Evolutionary conservation across 805 yeast genomes (phyloP).

Genomic region (Nakazawaea anatomiae): DNA sequence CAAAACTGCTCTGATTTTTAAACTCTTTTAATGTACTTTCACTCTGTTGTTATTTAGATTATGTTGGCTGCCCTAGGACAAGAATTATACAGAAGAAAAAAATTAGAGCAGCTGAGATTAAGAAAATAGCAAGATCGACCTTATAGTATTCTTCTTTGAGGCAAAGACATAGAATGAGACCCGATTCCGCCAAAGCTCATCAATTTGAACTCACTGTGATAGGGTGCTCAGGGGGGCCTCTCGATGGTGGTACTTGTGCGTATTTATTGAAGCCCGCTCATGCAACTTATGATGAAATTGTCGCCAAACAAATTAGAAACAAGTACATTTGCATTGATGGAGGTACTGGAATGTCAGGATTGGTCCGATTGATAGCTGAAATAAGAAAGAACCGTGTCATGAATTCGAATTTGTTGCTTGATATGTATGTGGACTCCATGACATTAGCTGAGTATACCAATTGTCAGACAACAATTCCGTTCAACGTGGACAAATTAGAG

Average conservation of each 20-base stretch:
- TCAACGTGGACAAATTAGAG: constrained; percentile 8
- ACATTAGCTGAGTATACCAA: constrained; percentile 20
- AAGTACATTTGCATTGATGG: constrained; percentile 65
- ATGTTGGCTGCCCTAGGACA: neutral
- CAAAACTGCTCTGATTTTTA: no score
- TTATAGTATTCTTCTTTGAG: neutral
- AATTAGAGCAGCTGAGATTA: neutral
- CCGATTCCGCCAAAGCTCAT: neutral
- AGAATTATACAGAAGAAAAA: neutral
- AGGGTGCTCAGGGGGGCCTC: constrained; percentile 86
- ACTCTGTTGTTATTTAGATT: no score
- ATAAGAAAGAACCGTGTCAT: neutral
- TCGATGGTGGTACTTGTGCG: constrained; percentile 64
- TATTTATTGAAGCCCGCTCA: constrained; percentile 54
- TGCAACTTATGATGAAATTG: constrained; percentile 33
- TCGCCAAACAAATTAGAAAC: constrained; percentile 20
- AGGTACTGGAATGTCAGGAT: constrained; percentile 62
- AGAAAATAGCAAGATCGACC: neutral
- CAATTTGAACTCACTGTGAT: constrained; percentile 56
- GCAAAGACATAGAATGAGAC: neutral
- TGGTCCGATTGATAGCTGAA: constrained; percentile 34
- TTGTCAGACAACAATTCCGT: constrained; percentile 22
- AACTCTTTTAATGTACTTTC: no score
- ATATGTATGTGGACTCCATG: constrained; percentile 27
- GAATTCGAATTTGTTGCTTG: constrained; percentile 13